A percentile compares a stretch with the other conserved stretches of the same genome.
These are phyloP conservation scores for Candida alai DNA, from an alignment of 805 yeast species.

Conservation along the genomic window DNA sequence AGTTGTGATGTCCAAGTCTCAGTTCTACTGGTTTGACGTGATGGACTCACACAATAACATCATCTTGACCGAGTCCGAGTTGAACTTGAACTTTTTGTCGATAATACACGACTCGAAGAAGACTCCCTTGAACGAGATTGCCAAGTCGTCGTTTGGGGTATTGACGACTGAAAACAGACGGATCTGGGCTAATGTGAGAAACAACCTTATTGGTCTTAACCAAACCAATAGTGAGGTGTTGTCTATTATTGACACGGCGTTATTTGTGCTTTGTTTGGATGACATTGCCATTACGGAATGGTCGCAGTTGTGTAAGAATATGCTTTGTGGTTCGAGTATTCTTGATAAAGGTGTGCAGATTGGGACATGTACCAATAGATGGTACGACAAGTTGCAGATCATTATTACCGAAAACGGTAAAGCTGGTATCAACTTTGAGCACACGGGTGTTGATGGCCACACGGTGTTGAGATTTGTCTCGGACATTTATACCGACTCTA, in stretches of 20 bases:
- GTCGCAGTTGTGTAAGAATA: slow-evolving; percentile 70
- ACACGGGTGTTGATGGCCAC: slow-evolving; percentile 95
- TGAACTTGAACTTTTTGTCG: slow-evolving; percentile 68
- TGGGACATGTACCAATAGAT: slow-evolving; percentile 91
- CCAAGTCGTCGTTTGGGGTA: slow-evolving; percentile 80
- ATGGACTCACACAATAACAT: slow-evolving; percentile 69
- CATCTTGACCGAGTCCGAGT: slow-evolving; percentile 69
- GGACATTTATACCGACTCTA: slow-evolving; percentile 89
- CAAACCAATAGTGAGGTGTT: slow-evolving; percentile 65
- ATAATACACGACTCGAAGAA: slow-evolving; percentile 69
- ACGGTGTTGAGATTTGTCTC: slow-evolving; percentile 84
- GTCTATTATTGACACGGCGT: slow-evolving; percentile 72
- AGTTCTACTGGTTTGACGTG: slow-evolving; percentile 94
- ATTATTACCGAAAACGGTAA: slow-evolving; percentile 85
- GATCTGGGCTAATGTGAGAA: slow-evolving; percentile 78
- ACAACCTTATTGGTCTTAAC: slow-evolving; percentile 40
- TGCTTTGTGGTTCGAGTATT: slow-evolving; percentile 80
- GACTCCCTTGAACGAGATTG: slow-evolving; percentile 53
- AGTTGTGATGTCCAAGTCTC: slow-evolving; percentile 78
- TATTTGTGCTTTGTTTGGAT: slow-evolving; percentile 81
- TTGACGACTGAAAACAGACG: slow-evolving; percentile 87
- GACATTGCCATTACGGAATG: slow-evolving; percentile 63
- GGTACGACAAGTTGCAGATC: slow-evolving; percentile 91
- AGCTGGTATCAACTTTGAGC: slow-evolving; percentile 92
- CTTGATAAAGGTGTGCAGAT: slow-evolving; percentile 83